Evolutionary conservation across 345 rosid genomes (phyloP).

Genomic region (Euclidium syriacum): DNA sequence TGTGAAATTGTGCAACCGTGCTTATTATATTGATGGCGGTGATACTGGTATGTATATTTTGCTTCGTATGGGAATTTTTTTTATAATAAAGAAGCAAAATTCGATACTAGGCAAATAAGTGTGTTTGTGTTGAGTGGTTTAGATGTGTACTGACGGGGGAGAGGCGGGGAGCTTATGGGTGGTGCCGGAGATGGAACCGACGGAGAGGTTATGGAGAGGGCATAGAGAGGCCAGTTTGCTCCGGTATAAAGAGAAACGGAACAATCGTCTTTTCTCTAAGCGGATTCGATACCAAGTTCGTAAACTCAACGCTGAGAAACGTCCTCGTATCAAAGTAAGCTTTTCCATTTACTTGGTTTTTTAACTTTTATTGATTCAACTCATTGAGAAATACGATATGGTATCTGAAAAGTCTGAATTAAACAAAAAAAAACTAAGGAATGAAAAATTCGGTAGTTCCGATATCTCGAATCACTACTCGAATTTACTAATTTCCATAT

Average conservation of each 20-base stretch:
- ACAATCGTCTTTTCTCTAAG: conserved; percentile 75
- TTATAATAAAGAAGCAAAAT: background rate
- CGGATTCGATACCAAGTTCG: conserved; percentile 84
- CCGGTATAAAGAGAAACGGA: conserved; percentile 92
- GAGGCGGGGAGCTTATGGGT: conserved; percentile 39
- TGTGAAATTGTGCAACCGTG: background rate
- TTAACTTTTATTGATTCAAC: background rate
- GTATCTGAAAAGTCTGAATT: too few relatives aligned
- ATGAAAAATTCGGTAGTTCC: too few relatives aligned
- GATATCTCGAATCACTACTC: too few relatives aligned
- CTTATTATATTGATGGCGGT: background rate
- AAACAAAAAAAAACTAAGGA: too few relatives aligned
- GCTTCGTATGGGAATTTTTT: background rate
- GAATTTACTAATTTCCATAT: too few relatives aligned
- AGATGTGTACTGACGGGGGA: conserved; percentile 37
- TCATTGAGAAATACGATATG: too few relatives aligned
- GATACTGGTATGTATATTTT: too few relatives aligned
- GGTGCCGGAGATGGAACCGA: conserved; percentile 56
- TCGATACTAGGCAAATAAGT: background rate
- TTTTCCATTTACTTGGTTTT: background rate
- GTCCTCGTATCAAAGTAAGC: conserved; percentile 78
- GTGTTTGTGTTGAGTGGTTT: conserved; percentile 17
- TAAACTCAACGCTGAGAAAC: conserved; percentile 91
- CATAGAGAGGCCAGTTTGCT: conserved; percentile 84
- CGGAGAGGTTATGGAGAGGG: conserved; percentile 37